Conservation (phyloP, 208 protist species). For the Herpetomonas samuelpessoai region DNA sequence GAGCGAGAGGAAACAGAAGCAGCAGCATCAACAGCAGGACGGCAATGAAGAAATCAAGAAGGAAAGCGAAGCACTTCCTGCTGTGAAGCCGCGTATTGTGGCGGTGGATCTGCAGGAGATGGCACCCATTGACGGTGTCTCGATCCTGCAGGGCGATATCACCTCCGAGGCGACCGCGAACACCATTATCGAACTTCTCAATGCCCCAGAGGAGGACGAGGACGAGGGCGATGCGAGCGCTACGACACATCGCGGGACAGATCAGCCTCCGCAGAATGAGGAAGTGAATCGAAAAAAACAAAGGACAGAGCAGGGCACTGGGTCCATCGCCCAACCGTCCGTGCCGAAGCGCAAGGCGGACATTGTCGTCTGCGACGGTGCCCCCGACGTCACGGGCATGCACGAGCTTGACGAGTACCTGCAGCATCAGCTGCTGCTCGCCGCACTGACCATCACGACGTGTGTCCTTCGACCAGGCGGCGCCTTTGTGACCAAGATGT, state of each 20-base stretch:
- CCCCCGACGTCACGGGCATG: conserved; percentile 98
- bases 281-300: conserved; percentile 9
- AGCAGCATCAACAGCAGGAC: not conserved
- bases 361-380: conserved; percentile 98
- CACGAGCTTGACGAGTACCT: conserved; percentile 99
- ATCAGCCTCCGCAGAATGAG: no score
- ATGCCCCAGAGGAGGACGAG: conserved; percentile 43
- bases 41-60: not conserved
- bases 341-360: conserved; percentile 80
- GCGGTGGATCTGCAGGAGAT: conserved; percentile 99
- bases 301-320: conserved; percentile 23
- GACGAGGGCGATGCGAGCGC: no score
- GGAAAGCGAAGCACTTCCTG: no score
- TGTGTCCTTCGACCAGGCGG: conserved; percentile 93
- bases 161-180: conserved; percentile 78
- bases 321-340: not conserved
- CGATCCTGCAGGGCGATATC: conserved; percentile 88
- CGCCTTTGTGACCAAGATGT: conserved; percentile 98
- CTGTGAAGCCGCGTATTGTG: conserved; percentile 63
- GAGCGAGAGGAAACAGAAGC: not conserved
- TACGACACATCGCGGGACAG: no score
- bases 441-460: conserved; percentile 98
- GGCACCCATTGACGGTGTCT: conserved; percentile 97
- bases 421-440: conserved; percentile 97
- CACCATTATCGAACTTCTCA: conserved; percentile 92